Conservation (phyloP, 140 eudicot species). For the Oenanthe javanica region DNA sequence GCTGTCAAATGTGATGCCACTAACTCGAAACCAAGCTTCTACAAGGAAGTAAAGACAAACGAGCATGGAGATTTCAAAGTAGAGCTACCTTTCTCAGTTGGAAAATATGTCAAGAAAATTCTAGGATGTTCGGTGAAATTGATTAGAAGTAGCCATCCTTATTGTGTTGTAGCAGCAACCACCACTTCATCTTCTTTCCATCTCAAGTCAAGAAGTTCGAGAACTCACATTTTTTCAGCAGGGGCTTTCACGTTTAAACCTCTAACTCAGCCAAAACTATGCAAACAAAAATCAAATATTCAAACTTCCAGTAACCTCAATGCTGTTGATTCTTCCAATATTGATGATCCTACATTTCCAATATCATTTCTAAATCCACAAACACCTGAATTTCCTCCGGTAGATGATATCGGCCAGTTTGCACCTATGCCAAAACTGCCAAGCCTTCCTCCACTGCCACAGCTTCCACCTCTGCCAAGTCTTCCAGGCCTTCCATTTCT, state of each 20-base stretch:
- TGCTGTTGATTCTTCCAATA: neutral
- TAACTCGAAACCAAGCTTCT: conserved; percentile 25
- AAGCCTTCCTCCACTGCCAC: conserved; percentile 29
- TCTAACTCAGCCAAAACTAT: conserved; percentile 34
- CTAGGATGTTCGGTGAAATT: conserved; percentile 52
- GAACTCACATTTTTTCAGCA: conserved; percentile 60
- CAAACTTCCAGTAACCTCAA: conserved; percentile 18
- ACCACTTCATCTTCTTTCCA: conserved; percentile 39
- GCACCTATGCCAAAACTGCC: conserved; percentile 32
- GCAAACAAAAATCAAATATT: conserved; percentile 34
- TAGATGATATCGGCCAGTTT: conserved; percentile 1
- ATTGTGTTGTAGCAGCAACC: conserved; percentile 55
- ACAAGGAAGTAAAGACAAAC: conserved; percentile 51
- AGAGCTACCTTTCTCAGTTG: conserved; percentile 45
- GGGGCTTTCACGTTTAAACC: conserved; percentile 72
- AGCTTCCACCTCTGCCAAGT: conserved; percentile 27
- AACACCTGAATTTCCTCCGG: conserved; percentile 20
- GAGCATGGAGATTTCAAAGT: conserved; percentile 60
- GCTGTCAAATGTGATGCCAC: conserved; percentile 59
- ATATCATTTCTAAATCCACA: conserved; percentile 26
- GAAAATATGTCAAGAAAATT: conserved; percentile 42
- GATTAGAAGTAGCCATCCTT: conserved; percentile 53
- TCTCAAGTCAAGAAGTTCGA: conserved; percentile 40
- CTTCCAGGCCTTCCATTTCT: conserved; percentile 19
- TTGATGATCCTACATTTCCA: conserved; percentile 22